Evolutionary conservation across 306 rosid genomes (phyloP).

Genomic region (Arachis stenosperma): DNA sequence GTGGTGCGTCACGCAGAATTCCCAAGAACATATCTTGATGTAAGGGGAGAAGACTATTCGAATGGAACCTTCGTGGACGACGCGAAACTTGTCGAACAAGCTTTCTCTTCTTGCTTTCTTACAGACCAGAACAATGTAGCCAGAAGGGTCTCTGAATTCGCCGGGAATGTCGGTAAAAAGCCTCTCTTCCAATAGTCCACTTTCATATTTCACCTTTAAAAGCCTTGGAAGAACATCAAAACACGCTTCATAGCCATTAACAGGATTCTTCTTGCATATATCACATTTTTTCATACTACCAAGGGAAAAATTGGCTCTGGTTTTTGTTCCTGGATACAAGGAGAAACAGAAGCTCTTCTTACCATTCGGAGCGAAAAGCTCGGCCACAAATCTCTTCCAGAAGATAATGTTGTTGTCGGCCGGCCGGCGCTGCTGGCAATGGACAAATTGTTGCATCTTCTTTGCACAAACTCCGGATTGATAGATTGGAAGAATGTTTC

Average conservation of each 20-base stretch:
- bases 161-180: constrained; percentile 94
- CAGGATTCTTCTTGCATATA: constrained; percentile 92
- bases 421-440: background rate
- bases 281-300: constrained; percentile 96
- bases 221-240: constrained; percentile 98
- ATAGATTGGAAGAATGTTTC: background rate
- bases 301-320: background rate
- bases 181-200: constrained; percentile 96
- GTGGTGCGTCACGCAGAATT: constrained; percentile 86
- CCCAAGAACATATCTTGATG: constrained; percentile 99
- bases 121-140: constrained; percentile 92
- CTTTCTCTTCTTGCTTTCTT: constrained; percentile 95
- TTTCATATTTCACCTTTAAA: constrained; percentile 93
- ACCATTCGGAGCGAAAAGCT: background rate
- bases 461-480: background rate
- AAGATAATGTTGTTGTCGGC: background rate
- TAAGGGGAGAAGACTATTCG: constrained; percentile 89
- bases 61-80: constrained; percentile 96
- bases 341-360: background rate
- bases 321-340: background rate
- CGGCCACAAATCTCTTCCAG: background rate
- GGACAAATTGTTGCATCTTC: background rate
- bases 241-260: constrained; percentile 96
- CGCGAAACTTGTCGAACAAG: constrained; percentile 97
- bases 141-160: constrained; percentile 88